These are phyloP conservation scores for Prosopis cineraria DNA, from an alignment of 306 rosid genomes.

Conservation along the genomic window DNA sequence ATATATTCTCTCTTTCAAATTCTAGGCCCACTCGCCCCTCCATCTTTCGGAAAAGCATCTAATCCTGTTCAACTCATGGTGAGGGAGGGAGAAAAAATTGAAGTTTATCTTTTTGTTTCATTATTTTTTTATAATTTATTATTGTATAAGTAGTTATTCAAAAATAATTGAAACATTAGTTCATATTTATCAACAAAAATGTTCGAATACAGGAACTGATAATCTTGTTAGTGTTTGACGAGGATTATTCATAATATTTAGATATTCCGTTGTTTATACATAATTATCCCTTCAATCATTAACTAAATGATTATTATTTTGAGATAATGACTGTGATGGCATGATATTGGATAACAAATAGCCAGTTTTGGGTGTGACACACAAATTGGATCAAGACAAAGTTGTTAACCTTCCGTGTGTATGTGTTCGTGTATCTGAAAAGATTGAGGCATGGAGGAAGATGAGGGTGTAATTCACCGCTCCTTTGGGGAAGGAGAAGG, in stretches of 20 bases:
- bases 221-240: background rate
- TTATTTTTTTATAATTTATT: background rate
- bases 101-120: background rate
- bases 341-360: conserved; percentile 2
- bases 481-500: conserved; percentile 21
- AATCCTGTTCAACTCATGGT: background rate
- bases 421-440: background rate
- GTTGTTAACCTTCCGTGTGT: conserved; percentile 2
- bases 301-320: background rate
- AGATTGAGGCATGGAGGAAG: conserved; percentile 13
- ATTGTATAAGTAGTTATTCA: background rate
- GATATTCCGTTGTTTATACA: background rate
- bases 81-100: background rate
- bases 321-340: background rate
- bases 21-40: conserved; percentile 16
- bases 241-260: background rate
- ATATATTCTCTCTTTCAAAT: conserved; percentile 3
- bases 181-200: background rate
- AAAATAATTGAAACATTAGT: background rate
- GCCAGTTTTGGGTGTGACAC: conserved; percentile 2
- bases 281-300: background rate
- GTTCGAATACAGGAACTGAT: background rate
- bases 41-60: conserved; percentile 16
- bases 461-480: conserved; percentile 27
- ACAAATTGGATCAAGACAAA: conserved; percentile 23